A percentile compares a stretch with the other conserved stretches of the same genome.
These are phyloP conservation scores for Thecaphora thlaspeos DNA, from an alignment of 1,284 basidiomycete species.

Conservation along the genomic window DNA sequence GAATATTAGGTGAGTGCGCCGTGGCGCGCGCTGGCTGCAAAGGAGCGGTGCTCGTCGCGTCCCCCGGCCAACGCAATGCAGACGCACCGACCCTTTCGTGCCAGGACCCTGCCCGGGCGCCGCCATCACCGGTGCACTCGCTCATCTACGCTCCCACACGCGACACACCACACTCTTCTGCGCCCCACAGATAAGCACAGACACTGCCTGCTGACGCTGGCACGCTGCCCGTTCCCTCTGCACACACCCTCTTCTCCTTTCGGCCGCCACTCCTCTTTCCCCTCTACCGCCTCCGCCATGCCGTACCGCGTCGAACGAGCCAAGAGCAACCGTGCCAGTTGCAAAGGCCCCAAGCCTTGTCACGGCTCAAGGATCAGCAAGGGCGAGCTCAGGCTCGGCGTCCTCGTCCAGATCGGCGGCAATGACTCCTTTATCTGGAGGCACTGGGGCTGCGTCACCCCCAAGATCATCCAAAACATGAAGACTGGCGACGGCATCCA, in stretches of 20 bases:
- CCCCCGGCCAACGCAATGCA: no score
- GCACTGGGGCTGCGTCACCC: conserved; percentile 71
- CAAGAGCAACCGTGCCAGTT: conserved; percentile 67
- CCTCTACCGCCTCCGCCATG: conserved; percentile 12
- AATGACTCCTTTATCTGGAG: conserved; percentile 67
- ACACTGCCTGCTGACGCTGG: no score
- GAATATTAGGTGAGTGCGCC: no score
- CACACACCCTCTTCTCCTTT: background rate
- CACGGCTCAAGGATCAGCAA: conserved; percentile 72
- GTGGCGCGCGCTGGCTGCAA: no score
- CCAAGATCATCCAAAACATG: conserved; percentile 68
- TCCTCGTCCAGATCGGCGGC: conserved; percentile 73
- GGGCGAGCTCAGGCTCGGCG: conserved; percentile 71
- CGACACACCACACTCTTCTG: no score
- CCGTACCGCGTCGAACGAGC: conserved; percentile 51
- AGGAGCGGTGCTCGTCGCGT: no score
- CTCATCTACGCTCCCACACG: no score
- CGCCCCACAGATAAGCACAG: no score
- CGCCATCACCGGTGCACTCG: no score
- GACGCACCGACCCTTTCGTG: no score
- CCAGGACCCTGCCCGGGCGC: no score
- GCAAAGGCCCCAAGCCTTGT: conserved; percentile 89
- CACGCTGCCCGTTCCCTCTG: background rate
- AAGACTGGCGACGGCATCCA: conserved; percentile 64
- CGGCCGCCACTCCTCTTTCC: background rate